phyloP scores from a whole-genome alignment of 495 filamentous ascomycete genomes.

The Darksidea phi region DNA sequence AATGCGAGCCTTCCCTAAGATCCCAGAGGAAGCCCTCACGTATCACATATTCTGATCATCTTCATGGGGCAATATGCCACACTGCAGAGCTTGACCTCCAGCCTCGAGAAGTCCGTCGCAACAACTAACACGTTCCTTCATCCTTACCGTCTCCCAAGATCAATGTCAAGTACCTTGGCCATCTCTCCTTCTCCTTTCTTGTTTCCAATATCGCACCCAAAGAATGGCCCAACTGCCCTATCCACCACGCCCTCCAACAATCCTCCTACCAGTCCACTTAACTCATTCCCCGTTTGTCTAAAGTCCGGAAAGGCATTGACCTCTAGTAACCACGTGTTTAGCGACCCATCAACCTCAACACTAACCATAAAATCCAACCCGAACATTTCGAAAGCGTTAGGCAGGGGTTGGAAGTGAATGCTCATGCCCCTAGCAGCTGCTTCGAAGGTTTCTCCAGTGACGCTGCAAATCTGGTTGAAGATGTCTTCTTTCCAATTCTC shows the following conservation, averaged over 20 bases:
- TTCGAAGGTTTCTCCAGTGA: slow-evolving; percentile 75
- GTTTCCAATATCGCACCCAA: slow-evolving; percentile 45
- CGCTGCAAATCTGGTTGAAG: slow-evolving; percentile 67
- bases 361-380: slow-evolving; percentile 86
- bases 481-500: slow-evolving; percentile 58
- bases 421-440: slow-evolving; percentile 79
- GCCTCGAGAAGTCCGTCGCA: no score
- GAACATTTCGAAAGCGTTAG: slow-evolving; percentile 87
- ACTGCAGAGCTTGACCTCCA: no score
- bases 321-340: slow-evolving; percentile 74
- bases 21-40: no score
- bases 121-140: no score
- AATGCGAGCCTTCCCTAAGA: no score
- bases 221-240: slow-evolving; percentile 63
- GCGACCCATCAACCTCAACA: slow-evolving; percentile 46
- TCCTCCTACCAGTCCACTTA: slow-evolving; percentile 67
- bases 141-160: slow-evolving; percentile 50
- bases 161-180: slow-evolving; percentile 59
- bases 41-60: no score
- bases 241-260: slow-evolving; percentile 73
- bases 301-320: slow-evolving; percentile 98
- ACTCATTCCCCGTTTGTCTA: slow-evolving; percentile 75
- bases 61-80: no score
- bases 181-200: slow-evolving; percentile 45
- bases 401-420: slow-evolving; percentile 83